Evolutionary conservation across 441 rosid species (phyloP).

Genomic region (Croton laevigatus): DNA sequence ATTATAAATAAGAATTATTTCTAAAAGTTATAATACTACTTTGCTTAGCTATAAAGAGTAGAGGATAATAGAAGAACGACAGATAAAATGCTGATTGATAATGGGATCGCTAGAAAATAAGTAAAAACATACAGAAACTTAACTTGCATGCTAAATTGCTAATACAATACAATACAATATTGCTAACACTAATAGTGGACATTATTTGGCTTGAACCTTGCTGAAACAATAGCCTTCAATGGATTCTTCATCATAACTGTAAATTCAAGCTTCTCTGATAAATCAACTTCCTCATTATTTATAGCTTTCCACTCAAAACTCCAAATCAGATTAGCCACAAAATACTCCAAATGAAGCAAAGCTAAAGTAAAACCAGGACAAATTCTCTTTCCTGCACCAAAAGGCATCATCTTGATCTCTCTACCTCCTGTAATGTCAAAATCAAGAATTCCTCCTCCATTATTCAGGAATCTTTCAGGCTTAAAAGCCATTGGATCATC

Average conservation of each 20-base stretch:
- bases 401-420: slow-evolving; percentile 36
- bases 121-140: no score
- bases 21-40: no score
- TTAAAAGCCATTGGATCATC: slow-evolving; percentile 44
- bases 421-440: slow-evolving; percentile 38
- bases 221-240: slow-evolving; percentile 16
- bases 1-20: no score
- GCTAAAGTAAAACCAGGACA: slow-evolving; percentile 33
- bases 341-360: slow-evolving; percentile 35
- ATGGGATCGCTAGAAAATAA: no score
- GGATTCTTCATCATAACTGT: slow-evolving; percentile 33
- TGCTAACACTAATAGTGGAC: no score
- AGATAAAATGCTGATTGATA: no score
- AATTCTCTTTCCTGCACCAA: slow-evolving; percentile 35
- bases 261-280: slow-evolving; percentile 24
- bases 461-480: slow-evolving; percentile 35
- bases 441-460: slow-evolving; percentile 10
- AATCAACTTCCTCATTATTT: slow-evolving; percentile 29
- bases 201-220: not conserved
- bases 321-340: slow-evolving; percentile 29
- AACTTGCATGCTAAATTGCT: no score
- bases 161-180: no score
- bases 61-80: no score
- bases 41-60: no score
- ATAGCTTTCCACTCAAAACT: slow-evolving; percentile 28